Evolutionary conservation across 2,329 filamentous ascomycete species (phyloP).

Genomic region (Penicillium expansum): DNA sequence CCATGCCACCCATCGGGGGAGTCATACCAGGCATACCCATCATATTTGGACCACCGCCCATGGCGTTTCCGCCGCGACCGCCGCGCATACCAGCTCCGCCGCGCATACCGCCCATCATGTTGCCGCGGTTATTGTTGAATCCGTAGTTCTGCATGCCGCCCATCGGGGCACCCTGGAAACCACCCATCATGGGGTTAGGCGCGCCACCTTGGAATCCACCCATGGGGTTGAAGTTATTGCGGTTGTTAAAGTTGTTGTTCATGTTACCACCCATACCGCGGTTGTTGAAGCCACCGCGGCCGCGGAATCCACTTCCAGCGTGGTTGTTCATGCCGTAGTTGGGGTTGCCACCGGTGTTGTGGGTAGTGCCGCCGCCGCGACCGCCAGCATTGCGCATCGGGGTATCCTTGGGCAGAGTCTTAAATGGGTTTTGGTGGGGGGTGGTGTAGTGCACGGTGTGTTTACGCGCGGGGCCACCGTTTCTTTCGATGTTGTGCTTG

Average conservation of each 20-base stretch:
- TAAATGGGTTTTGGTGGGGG: conserved; percentile 79
- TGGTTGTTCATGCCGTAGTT: conserved; percentile 27
- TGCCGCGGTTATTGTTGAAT: conserved; percentile 54
- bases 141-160: conserved; percentile 52
- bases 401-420: conserved; percentile 84
- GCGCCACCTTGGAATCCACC: conserved; percentile 51
- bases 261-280: conserved; percentile 36
- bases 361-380: conserved; percentile 46
- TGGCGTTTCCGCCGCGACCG: conserved; percentile 57
- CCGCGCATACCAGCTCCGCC: conserved; percentile 54
- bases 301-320: conserved; percentile 43
- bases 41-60: conserved; percentile 51
- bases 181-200: conserved; percentile 47
- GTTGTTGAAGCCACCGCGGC: conserved; percentile 52
- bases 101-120: conserved; percentile 58
- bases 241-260: conserved; percentile 28
- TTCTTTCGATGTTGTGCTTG: conserved; percentile 75
- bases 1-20: conserved; percentile 27
- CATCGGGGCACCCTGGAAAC: conserved; percentile 46
- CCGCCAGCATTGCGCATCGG: conserved; percentile 68
- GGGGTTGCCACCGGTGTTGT: conserved; percentile 37
- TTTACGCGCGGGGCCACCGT: conserved; percentile 60
- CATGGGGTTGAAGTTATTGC: conserved; percentile 30
- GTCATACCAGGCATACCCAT: conserved; percentile 54
- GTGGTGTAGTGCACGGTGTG: conserved; percentile 72